These are phyloP conservation scores for Trametes maxima DNA, from an alignment of 768 basidiomycete genomes.

Conservation along the genomic window DNA sequence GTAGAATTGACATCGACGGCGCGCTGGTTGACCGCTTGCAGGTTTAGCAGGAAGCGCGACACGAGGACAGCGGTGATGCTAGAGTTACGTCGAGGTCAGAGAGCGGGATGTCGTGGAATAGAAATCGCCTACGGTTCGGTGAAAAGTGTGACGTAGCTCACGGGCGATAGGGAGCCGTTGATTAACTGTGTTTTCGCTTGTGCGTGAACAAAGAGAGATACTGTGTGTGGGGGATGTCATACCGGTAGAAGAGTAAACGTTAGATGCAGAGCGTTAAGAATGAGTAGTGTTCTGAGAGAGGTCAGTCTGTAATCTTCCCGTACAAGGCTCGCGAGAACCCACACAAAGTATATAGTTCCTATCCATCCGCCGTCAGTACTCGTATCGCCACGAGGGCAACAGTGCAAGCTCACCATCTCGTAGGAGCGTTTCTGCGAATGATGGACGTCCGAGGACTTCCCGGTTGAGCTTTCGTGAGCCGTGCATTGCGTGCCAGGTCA, in stretches of 20 bases:
- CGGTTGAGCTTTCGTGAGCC: background rate
- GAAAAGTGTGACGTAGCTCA: constrained; percentile 2
- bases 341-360: background rate
- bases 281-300: background rate
- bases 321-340: background rate
- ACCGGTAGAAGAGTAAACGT: background rate
- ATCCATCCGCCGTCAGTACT: background rate
- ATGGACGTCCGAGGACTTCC: background rate
- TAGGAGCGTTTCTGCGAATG: constrained; percentile 1
- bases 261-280: constrained; percentile 1
- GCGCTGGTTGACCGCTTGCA: background rate
- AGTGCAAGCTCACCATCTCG: background rate
- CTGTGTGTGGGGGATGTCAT: background rate
- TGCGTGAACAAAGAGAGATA: background rate
- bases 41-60: constrained; percentile 5
- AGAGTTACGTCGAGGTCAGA: no score
- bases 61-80: background rate
- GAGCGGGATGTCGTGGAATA: no score
- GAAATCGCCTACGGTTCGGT: background rate
- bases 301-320: background rate
- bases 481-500: constrained; percentile 1
- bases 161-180: background rate
- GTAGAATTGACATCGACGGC: background rate
- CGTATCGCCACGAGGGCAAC: background rate
- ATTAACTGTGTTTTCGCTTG: background rate